Percentiles rank a stretch among this genome's conserved stretches.
Evolutionary conservation across 2,329 filamentous ascomycete genomes (phyloP).

Genomic region (Acrocalymma vagum): DNA sequence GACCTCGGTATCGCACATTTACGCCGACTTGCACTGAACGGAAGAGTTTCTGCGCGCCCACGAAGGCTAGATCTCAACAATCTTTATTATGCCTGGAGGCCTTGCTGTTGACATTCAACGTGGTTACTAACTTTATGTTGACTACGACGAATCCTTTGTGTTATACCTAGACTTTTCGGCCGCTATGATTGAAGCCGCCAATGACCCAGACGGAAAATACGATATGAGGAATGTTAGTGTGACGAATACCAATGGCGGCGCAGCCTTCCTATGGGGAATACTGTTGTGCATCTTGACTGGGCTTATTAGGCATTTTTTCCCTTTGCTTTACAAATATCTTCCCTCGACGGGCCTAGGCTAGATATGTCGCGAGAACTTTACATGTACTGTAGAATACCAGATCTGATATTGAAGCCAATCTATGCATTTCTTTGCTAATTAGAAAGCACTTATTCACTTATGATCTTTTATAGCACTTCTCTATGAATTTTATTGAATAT

Average conservation of each 20-base stretch:
- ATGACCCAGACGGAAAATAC: constrained; percentile 28
- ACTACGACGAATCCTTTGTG: constrained; percentile 49
- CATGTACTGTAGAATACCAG: no score
- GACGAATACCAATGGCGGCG: constrained; percentile 36
- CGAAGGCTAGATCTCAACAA: constrained; percentile 46
- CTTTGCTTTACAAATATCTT: constrained; percentile 43
- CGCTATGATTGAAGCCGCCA: constrained; percentile 59
- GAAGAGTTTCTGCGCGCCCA: constrained; percentile 51
- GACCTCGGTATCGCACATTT: constrained; percentile 46
- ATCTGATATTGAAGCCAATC: no score
- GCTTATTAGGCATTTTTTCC: constrained; percentile 43
- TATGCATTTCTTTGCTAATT: no score
- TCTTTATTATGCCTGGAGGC: constrained; percentile 56
- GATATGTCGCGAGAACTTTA: not conserved
- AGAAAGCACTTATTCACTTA: no score
- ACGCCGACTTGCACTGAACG: constrained; percentile 46
- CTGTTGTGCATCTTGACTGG: constrained; percentile 43
- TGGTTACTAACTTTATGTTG: constrained; percentile 53
- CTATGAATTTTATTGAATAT: no score
- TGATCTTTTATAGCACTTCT: no score
- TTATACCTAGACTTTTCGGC: constrained; percentile 56
- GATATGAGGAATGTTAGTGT: constrained; percentile 33
- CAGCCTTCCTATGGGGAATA: constrained; percentile 45
- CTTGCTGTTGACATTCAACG: constrained; percentile 47
- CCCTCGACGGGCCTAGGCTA: constrained; percentile 20